Percentiles rank a stretch among this genome's conserved stretches.
These are phyloP conservation scores for Populus euphratica DNA, from an alignment of 345 rosid species.

Conservation along the genomic window DNA sequence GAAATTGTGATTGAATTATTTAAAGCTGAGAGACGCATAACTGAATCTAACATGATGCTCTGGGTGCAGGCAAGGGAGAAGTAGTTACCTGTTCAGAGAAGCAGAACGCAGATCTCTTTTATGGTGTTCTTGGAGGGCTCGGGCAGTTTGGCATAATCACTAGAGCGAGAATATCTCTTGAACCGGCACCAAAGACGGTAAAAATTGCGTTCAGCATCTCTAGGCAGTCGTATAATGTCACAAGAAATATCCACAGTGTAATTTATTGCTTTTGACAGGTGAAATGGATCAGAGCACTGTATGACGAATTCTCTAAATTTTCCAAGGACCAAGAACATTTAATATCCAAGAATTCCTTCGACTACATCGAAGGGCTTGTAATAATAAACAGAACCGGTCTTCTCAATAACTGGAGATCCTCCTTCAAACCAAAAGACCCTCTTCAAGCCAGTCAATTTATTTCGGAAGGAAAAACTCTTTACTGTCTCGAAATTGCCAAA, in stretches of 20 bases:
- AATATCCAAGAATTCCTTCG: constrained; percentile 55
- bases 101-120: constrained; percentile 73
- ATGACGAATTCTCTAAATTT: constrained; percentile 74
- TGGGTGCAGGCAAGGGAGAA: constrained; percentile 81
- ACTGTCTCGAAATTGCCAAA: constrained; percentile 79
- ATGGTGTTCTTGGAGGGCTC: constrained; percentile 89
- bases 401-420: constrained; percentile 76
- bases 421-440: constrained; percentile 71
- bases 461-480: constrained; percentile 72
- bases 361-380: constrained; percentile 91
- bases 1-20: constrained; percentile 2
- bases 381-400: constrained; percentile 71
- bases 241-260: constrained; percentile 1
- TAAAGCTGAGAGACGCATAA: not conserved
- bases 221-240: not conserved
- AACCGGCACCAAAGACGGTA: constrained; percentile 70
- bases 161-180: constrained; percentile 70
- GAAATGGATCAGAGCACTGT: constrained; percentile 85
- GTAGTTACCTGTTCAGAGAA: constrained; percentile 71
- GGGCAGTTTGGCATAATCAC: constrained; percentile 98
- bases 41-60: constrained; percentile 12
- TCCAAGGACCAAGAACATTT: constrained; percentile 78
- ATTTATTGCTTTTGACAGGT: constrained; percentile 48
- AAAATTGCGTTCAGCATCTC: constrained; percentile 2
- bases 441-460: constrained; percentile 63